A percentile compares a stretch with the other conserved stretches of the same genome.
Conservation (phyloP, 163 green algal species). For the Chlorella variabilis region DNA sequence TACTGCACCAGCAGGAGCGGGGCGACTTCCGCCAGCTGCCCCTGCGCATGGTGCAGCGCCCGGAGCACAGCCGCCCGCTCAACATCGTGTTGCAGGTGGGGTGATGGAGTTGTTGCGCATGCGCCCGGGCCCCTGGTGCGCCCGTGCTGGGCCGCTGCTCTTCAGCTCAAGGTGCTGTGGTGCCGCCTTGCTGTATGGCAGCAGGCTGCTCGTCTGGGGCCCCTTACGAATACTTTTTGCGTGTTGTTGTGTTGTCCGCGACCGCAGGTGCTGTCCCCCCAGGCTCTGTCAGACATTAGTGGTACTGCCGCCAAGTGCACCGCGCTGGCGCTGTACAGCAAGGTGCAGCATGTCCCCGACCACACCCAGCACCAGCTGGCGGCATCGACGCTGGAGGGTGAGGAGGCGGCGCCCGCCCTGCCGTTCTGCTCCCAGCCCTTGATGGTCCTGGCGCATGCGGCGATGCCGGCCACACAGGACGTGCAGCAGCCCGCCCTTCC, state of each 20-base stretch:
- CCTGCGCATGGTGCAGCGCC: background rate
- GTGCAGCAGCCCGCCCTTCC: background rate
- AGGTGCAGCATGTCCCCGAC: background rate
- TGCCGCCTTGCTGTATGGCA: too few relatives aligned
- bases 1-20: constrained; percentile 8
- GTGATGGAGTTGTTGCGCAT: too few relatives aligned
- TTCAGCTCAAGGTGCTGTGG: too few relatives aligned
- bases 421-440: constrained; percentile 28
- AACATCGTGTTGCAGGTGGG: constrained; percentile 28
- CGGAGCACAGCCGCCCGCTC: background rate
- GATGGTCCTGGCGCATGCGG: background rate
- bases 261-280: constrained; percentile 13
- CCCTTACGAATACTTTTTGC: too few relatives aligned
- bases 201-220: too few relatives aligned
- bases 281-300: constrained; percentile 8
- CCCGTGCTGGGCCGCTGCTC: too few relatives aligned
- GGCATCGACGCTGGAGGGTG: background rate
- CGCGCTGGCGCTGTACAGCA: constrained; percentile 27
- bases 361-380: background rate
- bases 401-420: background rate
- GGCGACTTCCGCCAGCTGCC: constrained; percentile 25
- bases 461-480: background rate
- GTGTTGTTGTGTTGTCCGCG: too few relatives aligned
- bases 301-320: background rate
- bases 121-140: background rate